Percentiles rank a stretch among this genome's conserved stretches.
phyloP scores from a whole-genome alignment of 371 early-diverging fungal species.

The Syncephalastrum contaminatum region DNA sequence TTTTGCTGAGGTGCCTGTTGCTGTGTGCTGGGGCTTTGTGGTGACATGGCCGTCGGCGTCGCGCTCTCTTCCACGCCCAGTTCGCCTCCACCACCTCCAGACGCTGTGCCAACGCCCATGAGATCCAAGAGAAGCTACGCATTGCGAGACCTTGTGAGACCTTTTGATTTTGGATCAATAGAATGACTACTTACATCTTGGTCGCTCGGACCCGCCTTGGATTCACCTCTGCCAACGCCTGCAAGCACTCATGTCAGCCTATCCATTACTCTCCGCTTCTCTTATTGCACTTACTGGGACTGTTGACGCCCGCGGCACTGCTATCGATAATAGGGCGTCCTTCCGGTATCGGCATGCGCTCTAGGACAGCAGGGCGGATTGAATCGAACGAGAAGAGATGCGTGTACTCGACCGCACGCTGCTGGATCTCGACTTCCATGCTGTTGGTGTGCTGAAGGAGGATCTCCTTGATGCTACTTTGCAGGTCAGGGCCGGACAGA shows the following conservation, averaged over 20 bases:
- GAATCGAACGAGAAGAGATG: constrained; percentile 74
- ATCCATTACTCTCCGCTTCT: background rate
- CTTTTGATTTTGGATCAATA: background rate
- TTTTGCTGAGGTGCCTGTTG: constrained; percentile 27
- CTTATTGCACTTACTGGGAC: constrained; percentile 24
- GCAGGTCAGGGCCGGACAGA: constrained; percentile 55
- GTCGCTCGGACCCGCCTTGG: constrained; percentile 52
- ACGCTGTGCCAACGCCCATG: constrained; percentile 73
- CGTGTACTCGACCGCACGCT: constrained; percentile 89
- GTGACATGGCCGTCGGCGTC: constrained; percentile 37
- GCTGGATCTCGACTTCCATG: constrained; percentile 90
- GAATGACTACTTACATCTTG: constrained; percentile 46
- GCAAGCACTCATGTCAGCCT: constrained; percentile 13
- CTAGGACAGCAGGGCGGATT: constrained; percentile 84
- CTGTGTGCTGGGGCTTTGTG: constrained; percentile 28
- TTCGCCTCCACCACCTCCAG: constrained; percentile 18
- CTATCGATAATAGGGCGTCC: constrained; percentile 40
- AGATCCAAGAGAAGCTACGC: constrained; percentile 77
- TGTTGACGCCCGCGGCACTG: constrained; percentile 17
- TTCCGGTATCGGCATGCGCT: constrained; percentile 94
- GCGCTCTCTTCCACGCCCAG: constrained; percentile 1
- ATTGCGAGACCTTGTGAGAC: background rate
- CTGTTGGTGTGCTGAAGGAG: constrained; percentile 65
- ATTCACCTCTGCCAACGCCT: constrained; percentile 21
- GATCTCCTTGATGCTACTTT: constrained; percentile 51